Evolutionary conservation across 495 filamentous ascomycete species (phyloP), one percentile per base, ranked within the genome.

Genomic region (Aspergillus diversus): DNA sequence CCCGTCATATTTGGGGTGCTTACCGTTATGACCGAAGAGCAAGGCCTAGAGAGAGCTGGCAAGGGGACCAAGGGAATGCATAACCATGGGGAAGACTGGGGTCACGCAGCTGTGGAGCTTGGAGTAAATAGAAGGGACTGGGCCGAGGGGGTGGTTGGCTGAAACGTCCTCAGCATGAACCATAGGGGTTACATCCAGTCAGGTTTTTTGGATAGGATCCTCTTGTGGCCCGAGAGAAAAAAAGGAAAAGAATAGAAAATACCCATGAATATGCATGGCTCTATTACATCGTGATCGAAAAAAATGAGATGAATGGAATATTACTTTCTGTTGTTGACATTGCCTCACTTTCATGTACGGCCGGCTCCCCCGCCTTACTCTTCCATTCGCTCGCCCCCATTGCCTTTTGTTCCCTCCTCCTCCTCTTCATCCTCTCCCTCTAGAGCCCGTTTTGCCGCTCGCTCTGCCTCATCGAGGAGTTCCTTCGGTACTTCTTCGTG

Each of bases 1-100:
- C 95, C 95, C 21, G 89, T 99, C 52, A 86, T 98, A 48, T 97
- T 99, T 75, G 95, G 95, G 2, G 81, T 99, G 61, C 80, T 99
- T 71, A 99, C 95, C 35, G 87, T 97, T 43, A 76, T 99, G 62
- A 91, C 72, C 47, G 93, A 97, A 72, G 88, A 94, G 66, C 95
- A 99, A 73, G 95, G 90, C 9, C 80, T 87, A 80, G 88, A 88
- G 47, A 84, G 95, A 64, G 95, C 95, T n/a, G 95, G 95, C 3
- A 71, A 97, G 55, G 83, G 78, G 1, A 70, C 70, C 3, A 82
- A 80, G 55, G 76, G 70, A 33, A 79, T 80, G 70, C 91, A 94
- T 68, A 94, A 93, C 74, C 91, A 94, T 74, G 92, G 91, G 27
- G 91, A 94, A 71, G 92, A 95, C 72, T 95, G 91, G 92, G 92